These are phyloP conservation scores for Xylaria hypoxylon DNA, from an alignment of 2,329 filamentous ascomycete genomes.

Conservation along the genomic window DNA sequence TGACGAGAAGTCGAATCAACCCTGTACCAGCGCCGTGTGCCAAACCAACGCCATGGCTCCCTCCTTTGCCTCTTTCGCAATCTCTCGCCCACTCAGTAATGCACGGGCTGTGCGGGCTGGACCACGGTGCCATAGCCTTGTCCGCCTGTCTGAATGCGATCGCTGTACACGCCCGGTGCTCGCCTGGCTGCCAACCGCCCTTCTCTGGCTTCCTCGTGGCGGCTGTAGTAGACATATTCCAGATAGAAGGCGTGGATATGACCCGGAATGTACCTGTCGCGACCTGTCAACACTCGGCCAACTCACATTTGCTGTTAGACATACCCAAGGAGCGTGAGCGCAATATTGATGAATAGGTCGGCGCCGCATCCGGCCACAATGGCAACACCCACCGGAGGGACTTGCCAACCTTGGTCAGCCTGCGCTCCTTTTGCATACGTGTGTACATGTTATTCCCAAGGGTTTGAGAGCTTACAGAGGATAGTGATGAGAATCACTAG, in stretches of 20 bases:
- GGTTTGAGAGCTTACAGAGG: slow-evolving; percentile 58
- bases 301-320: slow-evolving; percentile 41
- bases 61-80: not conserved
- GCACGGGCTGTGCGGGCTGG: slow-evolving; percentile 45
- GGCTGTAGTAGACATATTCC: slow-evolving; percentile 85
- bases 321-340: slow-evolving; percentile 72
- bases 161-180: slow-evolving; percentile 78
- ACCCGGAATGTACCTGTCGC: slow-evolving; percentile 75
- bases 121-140: slow-evolving; percentile 69
- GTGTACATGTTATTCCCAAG: not conserved
- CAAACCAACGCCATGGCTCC: slow-evolving; percentile 6
- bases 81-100: slow-evolving; percentile 27
- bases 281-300: slow-evolving; percentile 25
- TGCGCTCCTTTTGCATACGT: slow-evolving; percentile 37
- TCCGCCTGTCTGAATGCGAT: slow-evolving; percentile 78
- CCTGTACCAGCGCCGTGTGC: no score
- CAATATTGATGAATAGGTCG: slow-evolving; percentile 75
- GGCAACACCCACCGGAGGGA: slow-evolving; percentile 74
- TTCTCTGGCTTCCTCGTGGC: slow-evolving; percentile 70
- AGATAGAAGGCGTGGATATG: slow-evolving; percentile 85
- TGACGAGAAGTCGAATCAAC: no score
- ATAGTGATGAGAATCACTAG: slow-evolving; percentile 65
- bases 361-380: slow-evolving; percentile 72
- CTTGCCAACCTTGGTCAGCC: slow-evolving; percentile 54
- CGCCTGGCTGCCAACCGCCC: slow-evolving; percentile 65